These are phyloP conservation scores for Flaveria floridana DNA, from an alignment of 140 eudicot genomes.

Conservation along the genomic window DNA sequence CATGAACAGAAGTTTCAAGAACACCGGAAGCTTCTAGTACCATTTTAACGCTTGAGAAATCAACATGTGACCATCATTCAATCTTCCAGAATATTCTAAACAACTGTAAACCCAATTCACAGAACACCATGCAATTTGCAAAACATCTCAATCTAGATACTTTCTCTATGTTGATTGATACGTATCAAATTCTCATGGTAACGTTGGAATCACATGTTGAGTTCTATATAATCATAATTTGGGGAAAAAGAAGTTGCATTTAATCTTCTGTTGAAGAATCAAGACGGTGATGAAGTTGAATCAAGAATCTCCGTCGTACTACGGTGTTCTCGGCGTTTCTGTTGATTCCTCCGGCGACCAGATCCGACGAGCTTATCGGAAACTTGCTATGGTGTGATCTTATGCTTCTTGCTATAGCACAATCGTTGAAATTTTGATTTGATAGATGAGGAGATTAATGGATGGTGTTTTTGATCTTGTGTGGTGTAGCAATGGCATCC, in stretches of 20 bases:
- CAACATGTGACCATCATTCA: background rate
- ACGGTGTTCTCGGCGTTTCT: slow-evolving; percentile 55
- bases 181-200: slow-evolving; percentile 11
- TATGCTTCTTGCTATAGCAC: background rate
- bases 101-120: background rate
- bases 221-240: slow-evolving; percentile 21
- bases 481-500: slow-evolving; percentile 92
- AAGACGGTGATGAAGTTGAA: slow-evolving; percentile 28
- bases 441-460: background rate
- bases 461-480: slow-evolving; percentile 4
- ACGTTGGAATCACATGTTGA: background rate
- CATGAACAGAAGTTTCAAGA: background rate
- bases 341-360: slow-evolving; percentile 57
- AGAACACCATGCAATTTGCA: background rate
- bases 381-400: slow-evolving; percentile 74
- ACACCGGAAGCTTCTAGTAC: background rate
- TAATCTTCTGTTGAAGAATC: too few relatives aligned
- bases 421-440: background rate
- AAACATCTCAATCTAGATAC: slow-evolving; percentile 20
- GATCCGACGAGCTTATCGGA: slow-evolving; percentile 82
- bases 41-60: background rate
- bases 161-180: slow-evolving; percentile 5
- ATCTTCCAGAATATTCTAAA: slow-evolving; percentile 31
- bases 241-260: background rate
- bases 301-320: slow-evolving; percentile 43